Conservation (phyloP, 495 filamentous ascomycete species). For the Xylaria acuta region DNA sequence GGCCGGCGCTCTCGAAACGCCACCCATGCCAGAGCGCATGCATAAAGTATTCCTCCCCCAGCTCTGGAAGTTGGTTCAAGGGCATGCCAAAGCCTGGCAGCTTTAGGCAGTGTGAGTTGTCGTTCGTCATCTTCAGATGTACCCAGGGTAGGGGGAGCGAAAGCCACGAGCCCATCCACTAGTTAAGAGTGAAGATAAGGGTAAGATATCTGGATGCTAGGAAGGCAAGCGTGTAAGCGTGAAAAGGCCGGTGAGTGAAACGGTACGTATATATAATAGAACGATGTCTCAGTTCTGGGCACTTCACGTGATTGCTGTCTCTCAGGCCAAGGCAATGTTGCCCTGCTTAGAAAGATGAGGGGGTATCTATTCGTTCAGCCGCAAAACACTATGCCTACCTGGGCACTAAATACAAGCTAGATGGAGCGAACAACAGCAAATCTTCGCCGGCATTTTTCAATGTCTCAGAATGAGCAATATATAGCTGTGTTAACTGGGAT, state of each 20-base stretch:
- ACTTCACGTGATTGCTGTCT: neutral
- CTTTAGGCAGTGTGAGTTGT: neutral
- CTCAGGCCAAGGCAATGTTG: neutral
- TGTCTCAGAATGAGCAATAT: neutral
- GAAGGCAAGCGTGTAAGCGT: neutral
- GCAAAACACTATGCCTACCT: neutral
- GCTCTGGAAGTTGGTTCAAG: neutral
- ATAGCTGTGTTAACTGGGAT: neutral
- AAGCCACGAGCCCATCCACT: neutral
- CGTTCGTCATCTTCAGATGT: neutral
- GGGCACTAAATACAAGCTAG: neutral
- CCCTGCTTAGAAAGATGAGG: neutral
- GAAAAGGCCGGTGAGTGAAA: neutral
- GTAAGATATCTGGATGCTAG: neutral
- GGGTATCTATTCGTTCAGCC: conserved; percentile 4
- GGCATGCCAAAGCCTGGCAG: conserved; percentile 35
- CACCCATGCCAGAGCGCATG: neutral
- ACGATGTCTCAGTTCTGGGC: neutral
- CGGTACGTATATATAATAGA: neutral
- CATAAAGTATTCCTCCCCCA: conserved; percentile 6
- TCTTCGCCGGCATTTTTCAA: neutral
- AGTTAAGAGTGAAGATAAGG: neutral
- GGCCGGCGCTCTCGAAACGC: conserved; percentile 8
- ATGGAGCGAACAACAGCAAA: neutral
- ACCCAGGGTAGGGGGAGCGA: neutral